Base-by-base conservation (phyloP, 2,329 filamentous ascomycete genomes). In the Acrocalymma vagum region DNA sequence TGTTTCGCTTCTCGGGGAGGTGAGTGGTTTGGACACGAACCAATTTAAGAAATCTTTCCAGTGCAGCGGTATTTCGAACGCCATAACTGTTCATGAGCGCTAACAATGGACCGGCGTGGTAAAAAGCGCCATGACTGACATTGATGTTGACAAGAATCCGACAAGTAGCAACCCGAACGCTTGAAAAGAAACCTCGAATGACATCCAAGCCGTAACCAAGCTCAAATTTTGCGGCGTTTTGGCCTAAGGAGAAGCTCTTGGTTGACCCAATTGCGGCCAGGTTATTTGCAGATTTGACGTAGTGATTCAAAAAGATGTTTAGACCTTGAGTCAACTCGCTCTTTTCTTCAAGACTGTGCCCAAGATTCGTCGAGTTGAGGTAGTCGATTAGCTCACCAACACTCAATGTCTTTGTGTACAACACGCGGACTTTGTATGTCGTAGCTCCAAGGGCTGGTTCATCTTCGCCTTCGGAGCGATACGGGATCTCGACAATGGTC, bases 111-210 rank as follows among this genome's bases (percentile, higher is more conserved):
- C 69, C 70, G 1, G 69, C 54, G 38, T 78, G 67, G 55, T 81
- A 82, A 52, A 82, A 84, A 0, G 81, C 80, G 3, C 75, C 72
- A 41, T 78, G 75, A 11, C 78, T 81, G 28, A 85, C 80, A 37
- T 86, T 82, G 3, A 85, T 70, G 35, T 86, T 86, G 16, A 85
- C 62, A 1, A 86, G 58, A 10, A 85, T 68, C 6, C 81, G 75
- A 25, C 74, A 74, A 14, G 80, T 80, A 1, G 80, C 78, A 7
- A 78, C 70, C 5, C 83, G 78, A 29, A 82, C 78, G 53, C 81
- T 84, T 7, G 80, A 70, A 53, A 80, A 85, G 63, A 80, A 86
- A 0, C 83, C 83, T 24, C 82, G 74, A 9, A 84, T 65, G 1
- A 80, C 81, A 38, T 78, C 69, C 1, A 86, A 67, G 2, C 80